Evolutionary conservation across 1,139 yeast species (phyloP).

Genomic region (Lodderomyces metapsilosis): DNA sequence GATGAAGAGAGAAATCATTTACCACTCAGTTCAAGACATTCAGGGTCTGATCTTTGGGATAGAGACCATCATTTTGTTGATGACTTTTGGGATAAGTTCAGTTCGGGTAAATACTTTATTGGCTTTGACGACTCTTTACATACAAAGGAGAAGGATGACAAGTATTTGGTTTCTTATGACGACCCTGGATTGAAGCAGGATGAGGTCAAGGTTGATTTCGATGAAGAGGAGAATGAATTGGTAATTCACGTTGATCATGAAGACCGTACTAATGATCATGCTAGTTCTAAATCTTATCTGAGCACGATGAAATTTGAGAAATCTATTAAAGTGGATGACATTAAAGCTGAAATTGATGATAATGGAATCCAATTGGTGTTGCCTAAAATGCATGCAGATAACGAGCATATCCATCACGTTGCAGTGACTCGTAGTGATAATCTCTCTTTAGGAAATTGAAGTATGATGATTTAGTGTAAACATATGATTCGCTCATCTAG

Average conservation of each 20-base stretch:
- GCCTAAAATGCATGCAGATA: slow-evolving; percentile 26
- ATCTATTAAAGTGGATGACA: slow-evolving; percentile 22
- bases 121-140: slow-evolving; percentile 22
- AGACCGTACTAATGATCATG: slow-evolving; percentile 17
- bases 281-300: slow-evolving; percentile 18
- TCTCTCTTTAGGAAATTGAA: too few relatives aligned
- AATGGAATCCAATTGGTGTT: slow-evolving; percentile 21
- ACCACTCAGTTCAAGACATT: not conserved
- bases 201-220: slow-evolving; percentile 25
- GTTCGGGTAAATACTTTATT: slow-evolving; percentile 14
- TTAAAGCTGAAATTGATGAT: slow-evolving; percentile 21
- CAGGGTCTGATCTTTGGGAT: not conserved
- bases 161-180: slow-evolving; percentile 21
- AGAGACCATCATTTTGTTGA: slow-evolving; percentile 9
- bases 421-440: slow-evolving; percentile 9
- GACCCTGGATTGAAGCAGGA: slow-evolving; percentile 21
- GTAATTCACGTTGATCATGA: slow-evolving; percentile 19
- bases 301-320: slow-evolving; percentile 25
- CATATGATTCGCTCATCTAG: too few relatives aligned
- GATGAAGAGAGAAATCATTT: not conserved
- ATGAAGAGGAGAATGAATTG: slow-evolving; percentile 25
- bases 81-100: slow-evolving; percentile 14
- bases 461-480: not conserved
- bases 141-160: slow-evolving; percentile 23
- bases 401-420: slow-evolving; percentile 20